These are phyloP conservation scores for Phytophthora syringae DNA, from an alignment of 352 stramenopile species.

Conservation along the genomic window DNA sequence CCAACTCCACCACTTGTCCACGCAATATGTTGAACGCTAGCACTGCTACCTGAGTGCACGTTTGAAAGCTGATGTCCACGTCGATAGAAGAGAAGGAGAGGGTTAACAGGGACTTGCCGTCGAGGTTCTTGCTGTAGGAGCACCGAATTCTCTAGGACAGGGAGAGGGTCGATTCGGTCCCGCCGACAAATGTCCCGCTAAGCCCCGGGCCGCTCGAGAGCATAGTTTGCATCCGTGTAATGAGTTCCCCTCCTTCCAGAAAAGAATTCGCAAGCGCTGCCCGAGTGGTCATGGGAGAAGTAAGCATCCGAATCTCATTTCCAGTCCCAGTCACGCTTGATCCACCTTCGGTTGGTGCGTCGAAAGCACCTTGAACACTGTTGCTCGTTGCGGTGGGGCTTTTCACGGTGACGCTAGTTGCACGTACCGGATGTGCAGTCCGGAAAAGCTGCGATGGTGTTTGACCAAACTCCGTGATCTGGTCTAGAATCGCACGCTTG, in stretches of 20 bases:
- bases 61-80: constrained; percentile 20
- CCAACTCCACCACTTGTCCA: constrained; percentile 53
- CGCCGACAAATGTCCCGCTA: constrained; percentile 30
- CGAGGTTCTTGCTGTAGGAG: constrained; percentile 60
- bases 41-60: constrained; percentile 2
- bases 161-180: constrained; percentile 28
- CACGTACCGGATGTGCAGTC: constrained; percentile 69
- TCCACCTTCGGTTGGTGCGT: not conserved
- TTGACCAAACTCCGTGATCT: constrained; percentile 99
- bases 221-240: constrained; percentile 77
- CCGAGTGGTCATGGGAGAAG: constrained; percentile 38
- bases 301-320: constrained; percentile 3
- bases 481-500: constrained; percentile 90
- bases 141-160: constrained; percentile 55
- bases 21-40: constrained; percentile 53
- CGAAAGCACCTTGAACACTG: no score
- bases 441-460: constrained; percentile 95
- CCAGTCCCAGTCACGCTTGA: not conserved
- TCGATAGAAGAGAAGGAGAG: constrained; percentile 51
- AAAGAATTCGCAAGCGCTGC: constrained; percentile 60
- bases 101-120: constrained; percentile 53
- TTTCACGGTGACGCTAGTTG: constrained; percentile 3
- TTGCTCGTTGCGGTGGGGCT: constrained; percentile 15
- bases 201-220: constrained; percentile 42
- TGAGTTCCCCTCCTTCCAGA: constrained; percentile 70